Conservation (phyloP, 1,284 basidiomycete species). For the Ceratorhiza oryzae-sativae region DNA sequence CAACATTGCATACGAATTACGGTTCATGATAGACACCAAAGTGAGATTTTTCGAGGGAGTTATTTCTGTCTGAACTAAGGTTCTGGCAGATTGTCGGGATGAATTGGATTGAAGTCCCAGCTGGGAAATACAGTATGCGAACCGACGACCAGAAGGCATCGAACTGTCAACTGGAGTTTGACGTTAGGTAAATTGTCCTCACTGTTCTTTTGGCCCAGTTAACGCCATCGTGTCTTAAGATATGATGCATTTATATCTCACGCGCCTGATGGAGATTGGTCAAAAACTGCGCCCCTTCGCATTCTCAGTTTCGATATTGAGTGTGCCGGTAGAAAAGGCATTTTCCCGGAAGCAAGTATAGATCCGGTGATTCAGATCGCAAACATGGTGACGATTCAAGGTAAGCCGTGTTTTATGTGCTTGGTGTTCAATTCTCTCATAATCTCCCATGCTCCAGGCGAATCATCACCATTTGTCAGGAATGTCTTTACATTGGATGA, state of each 20-base stretch:
- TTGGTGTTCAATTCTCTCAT: slow-evolving; percentile 37
- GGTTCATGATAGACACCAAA: slow-evolving; percentile 97
- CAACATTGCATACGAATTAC: slow-evolving; percentile 85
- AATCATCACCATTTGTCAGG: slow-evolving; percentile 88
- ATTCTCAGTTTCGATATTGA: slow-evolving; percentile 97
- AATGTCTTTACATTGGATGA: slow-evolving; percentile 96
- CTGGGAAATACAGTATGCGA: slow-evolving; percentile 76
- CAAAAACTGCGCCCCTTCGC: slow-evolving; percentile 86
- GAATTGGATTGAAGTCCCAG: slow-evolving; percentile 95
- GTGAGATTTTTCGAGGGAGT: slow-evolving; percentile 52
- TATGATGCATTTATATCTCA: slow-evolving; percentile 87
- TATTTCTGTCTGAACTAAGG: neutral
- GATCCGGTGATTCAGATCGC: slow-evolving; percentile 98
- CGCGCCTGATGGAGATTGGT: slow-evolving; percentile 88
- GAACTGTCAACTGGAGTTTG: slow-evolving; percentile 86
- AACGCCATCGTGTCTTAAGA: slow-evolving; percentile 53
- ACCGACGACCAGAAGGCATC: slow-evolving; percentile 68
- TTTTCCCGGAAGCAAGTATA: slow-evolving; percentile 86
- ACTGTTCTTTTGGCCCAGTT: slow-evolving; percentile 8
- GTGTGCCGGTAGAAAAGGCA: slow-evolving; percentile 93
- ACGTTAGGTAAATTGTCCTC: slow-evolving; percentile 72
- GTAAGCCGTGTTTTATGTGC: slow-evolving; percentile 54
- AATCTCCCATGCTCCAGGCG: slow-evolving; percentile 61
- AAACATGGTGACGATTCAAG: slow-evolving; percentile 96
- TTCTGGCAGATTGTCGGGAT: slow-evolving; percentile 82